Conservation (phyloP, 2,329 filamentous ascomycete species). For the Stachybotrys chartarum region DNA sequence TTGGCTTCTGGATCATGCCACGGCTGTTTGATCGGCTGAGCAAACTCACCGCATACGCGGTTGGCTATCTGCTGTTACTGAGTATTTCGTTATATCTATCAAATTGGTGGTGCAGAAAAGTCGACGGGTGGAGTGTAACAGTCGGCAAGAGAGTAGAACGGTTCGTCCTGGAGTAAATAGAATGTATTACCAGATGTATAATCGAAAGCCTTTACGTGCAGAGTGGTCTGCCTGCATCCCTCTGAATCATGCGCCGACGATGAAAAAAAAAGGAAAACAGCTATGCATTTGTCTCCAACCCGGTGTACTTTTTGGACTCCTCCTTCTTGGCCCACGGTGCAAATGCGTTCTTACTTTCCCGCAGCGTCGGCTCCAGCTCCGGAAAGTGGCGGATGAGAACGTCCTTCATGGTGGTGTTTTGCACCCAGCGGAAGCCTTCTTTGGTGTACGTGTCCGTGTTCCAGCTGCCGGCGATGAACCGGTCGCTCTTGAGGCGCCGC, state of each 20-base stretch:
- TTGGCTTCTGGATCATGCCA: conserved; percentile 53
- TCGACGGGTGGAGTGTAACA: conserved; percentile 28
- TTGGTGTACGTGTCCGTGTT: conserved; percentile 30
- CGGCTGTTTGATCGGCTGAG: conserved; percentile 29
- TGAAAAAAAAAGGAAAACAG: no score
- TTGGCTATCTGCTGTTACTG: conserved; percentile 24
- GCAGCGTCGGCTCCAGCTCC: conserved; percentile 22
- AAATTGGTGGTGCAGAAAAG: conserved; percentile 25
- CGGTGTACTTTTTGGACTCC: conserved; percentile 1
- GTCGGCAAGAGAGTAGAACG: conserved; percentile 28
- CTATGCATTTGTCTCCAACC: conserved; percentile 2
- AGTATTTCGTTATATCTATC: conserved; percentile 24
- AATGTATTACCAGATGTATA: not conserved
- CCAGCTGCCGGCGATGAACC: conserved; percentile 34
- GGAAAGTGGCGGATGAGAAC: conserved; percentile 36
- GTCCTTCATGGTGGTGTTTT: conserved; percentile 32
- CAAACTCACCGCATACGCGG: conserved; percentile 15
- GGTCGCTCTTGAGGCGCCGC: conserved; percentile 33
- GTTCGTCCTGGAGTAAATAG: conserved; percentile 1
- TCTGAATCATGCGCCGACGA: no score
- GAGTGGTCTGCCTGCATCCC: no score
- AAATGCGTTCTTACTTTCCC: conserved; percentile 17
- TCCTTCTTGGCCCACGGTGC: conserved; percentile 2
- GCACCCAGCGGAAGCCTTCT: conserved; percentile 35
- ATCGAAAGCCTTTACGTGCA: not conserved